Base-by-base conservation (phyloP, 306 rosid species). In the Pueraria montana region DNA sequence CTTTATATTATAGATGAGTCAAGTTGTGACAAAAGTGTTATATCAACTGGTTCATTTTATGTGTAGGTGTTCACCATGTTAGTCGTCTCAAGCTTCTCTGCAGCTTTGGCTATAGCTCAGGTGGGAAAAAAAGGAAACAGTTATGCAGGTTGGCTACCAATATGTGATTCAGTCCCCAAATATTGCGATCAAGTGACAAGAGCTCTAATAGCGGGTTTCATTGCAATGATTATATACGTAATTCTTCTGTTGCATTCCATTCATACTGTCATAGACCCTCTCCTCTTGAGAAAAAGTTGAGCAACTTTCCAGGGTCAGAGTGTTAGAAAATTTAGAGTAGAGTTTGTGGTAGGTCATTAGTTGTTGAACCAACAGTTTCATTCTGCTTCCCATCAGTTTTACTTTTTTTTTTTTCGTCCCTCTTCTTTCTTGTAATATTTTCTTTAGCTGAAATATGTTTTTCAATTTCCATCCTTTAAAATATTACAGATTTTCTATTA, bases 121-220 rank as follows among this genome's bases (percentile, higher is more conserved):
- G 91, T 94, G 65, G 98, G 93, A 3, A 87, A 91, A 90, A 77
- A 92, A 12, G 98, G 97, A 38, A 91, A 94, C 50, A 46, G 56
- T 4, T 74, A 65, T 53, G 98, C 98, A 24, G 97, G 92, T 7
- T 94, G 98, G 97, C 84, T 89, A 34, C 98, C 98, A 23, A 89
- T 94, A 23, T 94, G 97, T 58, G 90, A 83, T 46, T 90, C 88
- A 78, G 97, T 94, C 4, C 82, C 82, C 0, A 86, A 84, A 56
- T 94, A 82, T 40, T 94, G 98, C n/a, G 26, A 88, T 66, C 88
- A 87, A 30, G 90, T 89, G 0, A 81, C 80, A 34, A 94, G 92
- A 71, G 89, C 98, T 74, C 67, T 94, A 23, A 18, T 67, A 0
- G 89, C 88, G 4, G 92, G 96, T 40, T 85, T 85, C 24, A 32